Percentiles rank a stretch among this genome's conserved stretches.
Conservation (phyloP, 2,329 filamentous ascomycete genomes). For the Pseudocercospora fijiensis region DNA sequence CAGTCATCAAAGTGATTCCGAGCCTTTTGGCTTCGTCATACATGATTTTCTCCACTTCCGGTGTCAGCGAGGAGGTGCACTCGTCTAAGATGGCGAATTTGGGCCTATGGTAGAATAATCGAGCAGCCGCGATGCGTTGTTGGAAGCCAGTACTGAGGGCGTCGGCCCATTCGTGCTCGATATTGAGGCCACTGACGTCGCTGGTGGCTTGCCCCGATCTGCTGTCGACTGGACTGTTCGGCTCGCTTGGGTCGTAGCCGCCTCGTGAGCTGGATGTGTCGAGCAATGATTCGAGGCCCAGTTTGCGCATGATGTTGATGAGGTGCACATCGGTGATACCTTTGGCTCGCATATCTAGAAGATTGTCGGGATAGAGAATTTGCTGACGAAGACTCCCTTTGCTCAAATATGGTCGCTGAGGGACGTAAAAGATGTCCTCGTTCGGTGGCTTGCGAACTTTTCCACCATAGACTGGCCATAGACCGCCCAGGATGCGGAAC, state of each 20-base stretch:
- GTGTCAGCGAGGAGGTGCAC: conserved; percentile 91
- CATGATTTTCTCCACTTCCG: conserved; percentile 93
- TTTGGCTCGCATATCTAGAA: conserved; percentile 83
- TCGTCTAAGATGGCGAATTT: conserved; percentile 96
- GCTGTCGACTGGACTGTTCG: conserved; percentile 20
- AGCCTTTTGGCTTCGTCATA: conserved; percentile 92
- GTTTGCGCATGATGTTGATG: conserved; percentile 68
- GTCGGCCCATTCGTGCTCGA: conserved; percentile 94
- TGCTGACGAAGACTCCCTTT: conserved; percentile 91
- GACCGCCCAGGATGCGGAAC: conserved; percentile 90
- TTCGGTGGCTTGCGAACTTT: conserved; percentile 88
- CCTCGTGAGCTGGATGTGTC: conserved; percentile 60
- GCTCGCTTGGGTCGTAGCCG: conserved; percentile 11
- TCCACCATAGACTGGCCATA: conserved; percentile 97
- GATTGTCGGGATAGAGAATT: conserved; percentile 89
- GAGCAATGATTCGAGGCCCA: conserved; percentile 81
- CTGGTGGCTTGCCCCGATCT: conserved; percentile 11
- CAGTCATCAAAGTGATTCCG: conserved; percentile 94
- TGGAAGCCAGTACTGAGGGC: conserved; percentile 89
- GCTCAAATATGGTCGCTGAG: conserved; percentile 89
- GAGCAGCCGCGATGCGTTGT: conserved; percentile 94
- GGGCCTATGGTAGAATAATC: conserved; percentile 89
- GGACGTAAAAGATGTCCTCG: conserved; percentile 96
- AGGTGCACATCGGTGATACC: conserved; percentile 81
- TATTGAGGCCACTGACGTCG: conserved; percentile 68